Conservation (phyloP, 2,329 filamentous ascomycete species). For the Hypocreales sp. region DNA sequence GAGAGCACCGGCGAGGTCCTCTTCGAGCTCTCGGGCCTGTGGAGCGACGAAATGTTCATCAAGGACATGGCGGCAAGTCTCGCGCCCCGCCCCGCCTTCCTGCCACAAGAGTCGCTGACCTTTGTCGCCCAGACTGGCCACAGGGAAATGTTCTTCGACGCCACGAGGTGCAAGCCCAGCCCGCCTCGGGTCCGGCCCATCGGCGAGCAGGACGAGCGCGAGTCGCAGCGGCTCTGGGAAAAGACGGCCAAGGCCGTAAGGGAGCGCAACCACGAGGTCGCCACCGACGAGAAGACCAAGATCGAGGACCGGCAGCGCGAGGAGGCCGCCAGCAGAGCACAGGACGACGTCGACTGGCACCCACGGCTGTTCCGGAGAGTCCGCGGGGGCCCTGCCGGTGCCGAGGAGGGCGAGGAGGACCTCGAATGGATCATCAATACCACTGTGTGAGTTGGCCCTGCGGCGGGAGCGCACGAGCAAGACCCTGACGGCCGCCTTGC, state of each 20-base stretch:
- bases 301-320: conserved; percentile 87
- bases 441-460: conserved; percentile 60
- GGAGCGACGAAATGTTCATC: conserved; percentile 90
- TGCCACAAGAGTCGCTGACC: not conserved
- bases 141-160: conserved; percentile 82
- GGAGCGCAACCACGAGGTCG: conserved; percentile 70
- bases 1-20: conserved; percentile 72
- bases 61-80: conserved; percentile 58
- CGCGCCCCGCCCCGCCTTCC: not conserved
- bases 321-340: conserved; percentile 65
- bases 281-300: conserved; percentile 91
- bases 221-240: conserved; percentile 80
- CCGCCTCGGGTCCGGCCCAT: conserved; percentile 60
- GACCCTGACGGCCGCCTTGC: too few species aligned
- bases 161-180: conserved; percentile 60
- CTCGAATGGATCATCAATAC: conserved; percentile 93
- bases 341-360: conserved; percentile 73
- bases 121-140: conserved; percentile 56
- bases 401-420: conserved; percentile 72
- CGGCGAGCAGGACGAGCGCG: conserved; percentile 74
- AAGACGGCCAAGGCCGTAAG: conserved; percentile 70
- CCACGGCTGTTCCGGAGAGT: conserved; percentile 73
- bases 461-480: too few species aligned
- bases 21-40: conserved; percentile 84
- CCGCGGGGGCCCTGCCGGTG: conserved; percentile 50